phyloP scores from a whole-genome alignment of 2,329 filamentous ascomycete genomes.

The Parafenestella ontariensis region DNA sequence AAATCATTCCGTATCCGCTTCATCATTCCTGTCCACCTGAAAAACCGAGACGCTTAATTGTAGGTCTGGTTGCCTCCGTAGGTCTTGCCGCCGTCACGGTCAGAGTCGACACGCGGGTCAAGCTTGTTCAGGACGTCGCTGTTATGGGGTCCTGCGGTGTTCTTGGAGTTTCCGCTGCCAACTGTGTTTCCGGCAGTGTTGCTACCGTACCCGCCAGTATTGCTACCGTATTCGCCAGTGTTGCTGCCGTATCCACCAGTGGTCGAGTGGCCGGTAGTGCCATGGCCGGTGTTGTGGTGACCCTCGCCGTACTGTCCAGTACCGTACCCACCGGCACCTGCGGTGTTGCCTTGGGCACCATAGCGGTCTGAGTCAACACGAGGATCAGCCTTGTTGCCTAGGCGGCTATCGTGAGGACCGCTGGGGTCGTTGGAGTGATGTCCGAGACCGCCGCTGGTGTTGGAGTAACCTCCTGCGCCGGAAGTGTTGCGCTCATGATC shows the following conservation, averaged over 20 bases:
- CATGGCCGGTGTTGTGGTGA: conserved; percentile 3
- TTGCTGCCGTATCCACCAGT: conserved; percentile 1
- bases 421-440: conserved; percentile 25
- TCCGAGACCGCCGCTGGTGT: not conserved
- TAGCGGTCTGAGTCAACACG: conserved; percentile 39
- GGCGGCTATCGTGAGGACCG: conserved; percentile 37
- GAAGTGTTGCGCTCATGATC: conserved; percentile 34
- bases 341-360: conserved; percentile 34
- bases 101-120: conserved; percentile 47
- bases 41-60: conserved; percentile 21
- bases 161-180: conserved; percentile 29
- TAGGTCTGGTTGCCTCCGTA: conserved; percentile 36
- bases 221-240: not conserved
- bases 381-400: conserved; percentile 41
- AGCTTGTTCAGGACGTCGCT: conserved; percentile 34
- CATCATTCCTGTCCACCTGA: conserved; percentile 4
- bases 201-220: conserved; percentile 8
- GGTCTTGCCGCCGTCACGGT: conserved; percentile 44
- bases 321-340: conserved; percentile 29
- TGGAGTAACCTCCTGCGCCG: conserved; percentile 12
- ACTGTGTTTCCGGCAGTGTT: conserved; percentile 9
- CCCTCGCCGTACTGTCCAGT: conserved; percentile 8
- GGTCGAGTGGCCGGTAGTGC: not conserved
- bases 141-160: conserved; percentile 47
- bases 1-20: conserved; percentile 14